Conservation (phyloP, 75 land plant species). For the Adiantum capillusveneris region DNA sequence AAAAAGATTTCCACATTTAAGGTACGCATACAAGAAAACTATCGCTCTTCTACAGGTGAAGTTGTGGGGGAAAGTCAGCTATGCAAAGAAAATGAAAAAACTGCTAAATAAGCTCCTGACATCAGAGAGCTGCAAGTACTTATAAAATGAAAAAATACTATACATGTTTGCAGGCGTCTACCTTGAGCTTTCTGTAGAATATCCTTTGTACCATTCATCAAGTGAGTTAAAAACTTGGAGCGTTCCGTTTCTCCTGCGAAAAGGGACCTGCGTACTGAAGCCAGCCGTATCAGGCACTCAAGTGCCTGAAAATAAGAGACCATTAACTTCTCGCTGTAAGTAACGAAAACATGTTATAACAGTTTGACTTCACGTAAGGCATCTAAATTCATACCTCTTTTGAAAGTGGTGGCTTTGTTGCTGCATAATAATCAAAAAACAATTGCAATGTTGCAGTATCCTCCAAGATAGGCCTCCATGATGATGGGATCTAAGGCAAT, state of each 20-base stretch:
- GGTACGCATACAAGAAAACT: too few species aligned
- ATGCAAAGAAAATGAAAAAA: too few species aligned
- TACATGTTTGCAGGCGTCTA: constrained; percentile 5
- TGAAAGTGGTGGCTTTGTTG: constrained; percentile 66
- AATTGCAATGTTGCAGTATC: constrained; percentile 79
- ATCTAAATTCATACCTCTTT: constrained; percentile 82
- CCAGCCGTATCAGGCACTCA: constrained; percentile 85
- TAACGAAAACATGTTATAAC: neutral
- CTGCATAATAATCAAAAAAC: constrained; percentile 85
- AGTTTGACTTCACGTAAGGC: neutral
- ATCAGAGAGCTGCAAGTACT: too few species aligned
- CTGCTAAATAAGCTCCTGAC: too few species aligned
- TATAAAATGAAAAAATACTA: too few species aligned
- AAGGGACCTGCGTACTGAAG: constrained; percentile 81
- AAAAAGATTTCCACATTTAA: too few species aligned
- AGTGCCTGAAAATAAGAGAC: constrained; percentile 42
- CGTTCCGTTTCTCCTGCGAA: constrained; percentile 82
- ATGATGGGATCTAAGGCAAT: constrained; percentile 88
- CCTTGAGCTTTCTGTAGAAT: constrained; percentile 92
- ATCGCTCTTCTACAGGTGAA: too few species aligned
- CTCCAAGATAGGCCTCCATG: constrained; percentile 73
- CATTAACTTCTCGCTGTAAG: too few species aligned
- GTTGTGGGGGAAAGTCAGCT: too few species aligned
- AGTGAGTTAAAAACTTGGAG: constrained; percentile 68
- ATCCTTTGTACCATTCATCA: constrained; percentile 86